Percentiles rank a stretch among this genome's conserved stretches.
phyloP scores from a whole-genome alignment of 2,329 filamentous ascomycete genomes.

The Trichoderma breve region DNA sequence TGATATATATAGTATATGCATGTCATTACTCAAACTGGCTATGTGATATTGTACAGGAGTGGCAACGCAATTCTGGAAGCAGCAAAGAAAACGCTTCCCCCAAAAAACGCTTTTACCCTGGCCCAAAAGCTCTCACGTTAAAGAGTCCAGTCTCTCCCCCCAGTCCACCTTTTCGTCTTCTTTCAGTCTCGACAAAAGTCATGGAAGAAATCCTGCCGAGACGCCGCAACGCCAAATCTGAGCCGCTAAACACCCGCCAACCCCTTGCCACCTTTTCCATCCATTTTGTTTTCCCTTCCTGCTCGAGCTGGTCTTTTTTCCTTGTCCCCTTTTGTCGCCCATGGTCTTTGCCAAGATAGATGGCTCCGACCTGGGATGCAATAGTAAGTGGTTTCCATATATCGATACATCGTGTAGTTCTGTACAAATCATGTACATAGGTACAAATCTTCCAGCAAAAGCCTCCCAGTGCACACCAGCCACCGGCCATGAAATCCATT shows the following conservation, averaged over 20 bases:
- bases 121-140: neutral
- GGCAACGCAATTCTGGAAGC: slow-evolving; percentile 7
- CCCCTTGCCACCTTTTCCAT: slow-evolving; percentile 9
- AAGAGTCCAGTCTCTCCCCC: neutral
- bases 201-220: slow-evolving; percentile 27
- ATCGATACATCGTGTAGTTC: neutral
- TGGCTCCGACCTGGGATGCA: neutral
- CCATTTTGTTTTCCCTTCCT: neutral
- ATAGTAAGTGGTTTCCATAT: neutral
- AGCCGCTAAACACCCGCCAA: slow-evolving; percentile 26
- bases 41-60: slow-evolving; percentile 20
- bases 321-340: neutral
- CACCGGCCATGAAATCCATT: neutral
- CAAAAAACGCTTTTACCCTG: slow-evolving; percentile 13
- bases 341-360: neutral
- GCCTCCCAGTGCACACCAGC: neutral
- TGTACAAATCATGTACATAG: neutral
- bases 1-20: neutral
- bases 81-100: slow-evolving; percentile 2
- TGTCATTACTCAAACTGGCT: slow-evolving; percentile 20
- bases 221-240: slow-evolving; percentile 31
- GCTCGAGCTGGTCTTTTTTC: slow-evolving; percentile 24
- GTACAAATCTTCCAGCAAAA: neutral
- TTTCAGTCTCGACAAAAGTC: slow-evolving; percentile 20
- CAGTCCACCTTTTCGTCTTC: neutral